A percentile compares a stretch with the other conserved stretches of the same genome.
phyloP scores from a whole-genome alignment of 352 stramenopile species.

The Thraustochytrium striatum region DNA sequence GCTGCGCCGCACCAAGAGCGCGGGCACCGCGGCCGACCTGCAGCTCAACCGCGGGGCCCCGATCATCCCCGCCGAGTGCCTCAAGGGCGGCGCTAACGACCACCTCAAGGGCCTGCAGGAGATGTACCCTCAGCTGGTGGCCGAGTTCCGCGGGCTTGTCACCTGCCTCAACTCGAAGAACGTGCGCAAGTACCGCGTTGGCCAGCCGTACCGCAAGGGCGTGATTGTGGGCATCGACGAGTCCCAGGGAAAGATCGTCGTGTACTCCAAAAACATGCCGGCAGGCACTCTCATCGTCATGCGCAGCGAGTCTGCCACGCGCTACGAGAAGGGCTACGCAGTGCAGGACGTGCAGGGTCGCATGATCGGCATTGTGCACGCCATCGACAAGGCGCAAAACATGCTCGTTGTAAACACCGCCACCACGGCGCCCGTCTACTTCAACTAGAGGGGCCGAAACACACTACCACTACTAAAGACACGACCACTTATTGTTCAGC shows the following conservation, averaged over 20 bases:
- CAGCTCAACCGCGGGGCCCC: conserved; percentile 29
- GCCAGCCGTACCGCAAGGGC: conserved; percentile 36
- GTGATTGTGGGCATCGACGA: conserved; percentile 45
- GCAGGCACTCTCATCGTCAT: conserved; percentile 29
- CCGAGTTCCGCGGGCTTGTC: conserved; percentile 23
- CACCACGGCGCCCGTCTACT: too few species aligned
- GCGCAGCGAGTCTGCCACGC: neutral
- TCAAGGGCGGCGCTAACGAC: neutral
- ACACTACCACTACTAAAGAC: too few species aligned
- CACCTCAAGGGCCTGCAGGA: conserved; percentile 12
- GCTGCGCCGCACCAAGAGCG: conserved; percentile 11
- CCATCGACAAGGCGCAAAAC: conserved; percentile 12
- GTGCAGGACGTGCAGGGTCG: conserved; percentile 39
- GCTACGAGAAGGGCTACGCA: conserved; percentile 44
- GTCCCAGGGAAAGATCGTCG: conserved; percentile 37
- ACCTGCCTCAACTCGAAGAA: conserved; percentile 46
- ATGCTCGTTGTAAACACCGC: conserved; percentile 39
- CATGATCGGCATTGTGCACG: conserved; percentile 28
- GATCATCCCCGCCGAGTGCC: conserved; percentile 5
- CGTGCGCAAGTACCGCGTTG: conserved; percentile 43
- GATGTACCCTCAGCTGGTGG: conserved; percentile 14
- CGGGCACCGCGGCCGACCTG: conserved; percentile 33
- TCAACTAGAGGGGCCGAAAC: too few species aligned
- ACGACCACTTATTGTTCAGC: too few species aligned
- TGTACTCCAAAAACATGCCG: conserved; percentile 22